Evolutionary conservation across 441 rosid species (phyloP).

Genomic region (Adansonia gregorii): DNA sequence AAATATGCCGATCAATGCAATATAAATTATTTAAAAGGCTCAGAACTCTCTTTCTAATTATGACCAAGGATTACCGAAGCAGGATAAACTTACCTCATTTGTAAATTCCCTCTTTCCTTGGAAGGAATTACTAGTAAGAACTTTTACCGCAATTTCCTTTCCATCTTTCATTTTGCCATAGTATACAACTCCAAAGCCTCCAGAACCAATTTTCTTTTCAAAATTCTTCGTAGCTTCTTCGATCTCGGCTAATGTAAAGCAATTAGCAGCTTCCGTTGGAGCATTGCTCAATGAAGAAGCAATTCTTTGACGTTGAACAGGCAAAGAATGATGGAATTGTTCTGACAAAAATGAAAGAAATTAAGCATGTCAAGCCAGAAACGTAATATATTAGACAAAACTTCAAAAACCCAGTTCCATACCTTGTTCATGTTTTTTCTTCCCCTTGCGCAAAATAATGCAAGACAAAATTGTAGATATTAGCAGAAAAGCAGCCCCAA

Average conservation of each 20-base stretch:
- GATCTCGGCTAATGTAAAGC: slow-evolving; percentile 74
- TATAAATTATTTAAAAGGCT: background rate
- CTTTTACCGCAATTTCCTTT: slow-evolving; percentile 93
- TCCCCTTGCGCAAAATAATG: slow-evolving; percentile 54
- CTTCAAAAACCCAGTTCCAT: slow-evolving; percentile 17
- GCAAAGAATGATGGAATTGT: slow-evolving; percentile 42
- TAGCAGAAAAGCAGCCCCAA: slow-evolving; percentile 78
- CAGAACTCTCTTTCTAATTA: background rate
- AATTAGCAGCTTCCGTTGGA: slow-evolving; percentile 80
- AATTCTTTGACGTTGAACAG: slow-evolving; percentile 58
- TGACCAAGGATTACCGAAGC: no score
- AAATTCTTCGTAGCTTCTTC: slow-evolving; percentile 77
- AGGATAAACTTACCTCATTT: slow-evolving; percentile 65
- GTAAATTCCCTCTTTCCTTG: slow-evolving; percentile 94
- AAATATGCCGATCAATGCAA: background rate
- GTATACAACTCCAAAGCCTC: slow-evolving; percentile 93
- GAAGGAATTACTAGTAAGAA: slow-evolving; percentile 74
- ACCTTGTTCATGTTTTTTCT: slow-evolving; percentile 55
- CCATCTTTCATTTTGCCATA: slow-evolving; percentile 84
- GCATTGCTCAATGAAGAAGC: slow-evolving; percentile 61
- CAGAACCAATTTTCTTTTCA: slow-evolving; percentile 92
- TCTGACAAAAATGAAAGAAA: slow-evolving; percentile 42
- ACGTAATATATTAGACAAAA: slow-evolving; percentile 4
- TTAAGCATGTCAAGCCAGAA: slow-evolving; percentile 22
- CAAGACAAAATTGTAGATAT: slow-evolving; percentile 62